Evolutionary conservation across 176 grass and related monocot species (phyloP).

Genomic region (Phyllostachys edulis): DNA sequence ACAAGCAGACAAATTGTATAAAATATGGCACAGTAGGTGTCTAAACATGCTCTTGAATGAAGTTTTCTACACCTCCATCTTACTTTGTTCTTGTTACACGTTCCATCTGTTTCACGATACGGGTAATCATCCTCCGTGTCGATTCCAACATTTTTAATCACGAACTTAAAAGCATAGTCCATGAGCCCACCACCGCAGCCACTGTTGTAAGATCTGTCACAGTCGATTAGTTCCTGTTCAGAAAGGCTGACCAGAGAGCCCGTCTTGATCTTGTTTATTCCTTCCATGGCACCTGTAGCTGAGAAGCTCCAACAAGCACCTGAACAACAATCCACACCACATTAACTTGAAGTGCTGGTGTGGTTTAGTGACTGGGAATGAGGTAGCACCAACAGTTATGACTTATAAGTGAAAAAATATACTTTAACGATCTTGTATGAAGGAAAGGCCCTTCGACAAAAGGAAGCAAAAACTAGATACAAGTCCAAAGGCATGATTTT

Average conservation of each 20-base stretch:
- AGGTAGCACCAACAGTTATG: neutral
- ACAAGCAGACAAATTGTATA: conserved; percentile 12
- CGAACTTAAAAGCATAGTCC: conserved; percentile 87
- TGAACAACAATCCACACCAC: conserved; percentile 32
- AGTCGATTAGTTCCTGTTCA: conserved; percentile 87
- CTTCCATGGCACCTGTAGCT: conserved; percentile 91
- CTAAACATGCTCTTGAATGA: neutral
- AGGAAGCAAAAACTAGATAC: neutral
- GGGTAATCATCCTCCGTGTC: conserved; percentile 92
- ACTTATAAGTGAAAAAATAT: neutral
- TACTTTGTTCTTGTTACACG: conserved; percentile 88
- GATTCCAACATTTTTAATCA: conserved; percentile 82
- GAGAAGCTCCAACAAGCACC: conserved; percentile 98
- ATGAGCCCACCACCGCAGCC: conserved; percentile 88
- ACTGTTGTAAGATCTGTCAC: conserved; percentile 75
- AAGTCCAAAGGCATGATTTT: neutral
- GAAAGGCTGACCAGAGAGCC: conserved; percentile 83
- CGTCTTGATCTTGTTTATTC: conserved; percentile 89
- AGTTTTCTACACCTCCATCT: neutral
- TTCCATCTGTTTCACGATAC: conserved; percentile 54
- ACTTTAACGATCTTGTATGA: neutral
- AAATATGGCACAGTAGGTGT: neutral
- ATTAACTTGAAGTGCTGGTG: neutral
- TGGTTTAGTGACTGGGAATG: neutral
- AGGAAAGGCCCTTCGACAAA: neutral